phyloP scores from a whole-genome alignment of 2,329 filamentous ascomycete genomes.

The Talaromyces sp. region DNA sequence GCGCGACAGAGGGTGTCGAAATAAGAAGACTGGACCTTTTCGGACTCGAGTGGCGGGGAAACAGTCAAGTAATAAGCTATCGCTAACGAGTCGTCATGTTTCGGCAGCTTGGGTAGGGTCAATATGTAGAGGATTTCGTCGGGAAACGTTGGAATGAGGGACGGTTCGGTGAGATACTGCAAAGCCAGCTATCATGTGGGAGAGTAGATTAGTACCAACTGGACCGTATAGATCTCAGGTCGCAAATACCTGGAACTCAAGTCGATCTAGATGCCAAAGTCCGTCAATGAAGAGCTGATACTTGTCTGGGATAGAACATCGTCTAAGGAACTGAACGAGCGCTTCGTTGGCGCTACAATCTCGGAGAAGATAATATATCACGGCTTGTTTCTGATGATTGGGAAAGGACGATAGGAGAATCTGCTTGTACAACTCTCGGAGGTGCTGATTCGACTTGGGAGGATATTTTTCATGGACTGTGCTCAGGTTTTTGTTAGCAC shows the following conservation, averaged over 20 bases:
- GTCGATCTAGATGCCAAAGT: constrained; percentile 74
- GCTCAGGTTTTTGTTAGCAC: background rate
- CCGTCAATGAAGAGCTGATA: constrained; percentile 81
- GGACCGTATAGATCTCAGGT: background rate
- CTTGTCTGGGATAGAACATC: constrained; percentile 67
- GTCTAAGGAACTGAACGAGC: constrained; percentile 59
- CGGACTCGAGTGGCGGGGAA: constrained; percentile 67
- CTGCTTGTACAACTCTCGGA: constrained; percentile 68
- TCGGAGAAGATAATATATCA: constrained; percentile 80
- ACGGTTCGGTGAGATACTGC: constrained; percentile 75
- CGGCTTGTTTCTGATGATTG: constrained; percentile 74
- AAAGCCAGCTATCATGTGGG: constrained; percentile 57
- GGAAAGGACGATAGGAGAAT: constrained; percentile 65
- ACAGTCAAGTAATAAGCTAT: constrained; percentile 77
- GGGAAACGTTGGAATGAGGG: constrained; percentile 74
- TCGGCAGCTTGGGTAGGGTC: constrained; percentile 57
- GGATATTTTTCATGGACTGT: constrained; percentile 67
- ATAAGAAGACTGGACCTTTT: constrained; percentile 62
- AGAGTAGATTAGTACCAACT: background rate
- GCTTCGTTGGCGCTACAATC: constrained; percentile 63
- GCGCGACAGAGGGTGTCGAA: constrained; percentile 67
- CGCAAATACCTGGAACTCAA: constrained; percentile 61
- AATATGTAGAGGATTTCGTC: constrained; percentile 76
- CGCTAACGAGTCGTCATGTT: constrained; percentile 63
- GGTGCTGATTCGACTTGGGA: constrained; percentile 65